These are phyloP conservation scores for Penicillium subrubescens DNA, from an alignment of 495 filamentous ascomycete species.

Conservation along the genomic window DNA sequence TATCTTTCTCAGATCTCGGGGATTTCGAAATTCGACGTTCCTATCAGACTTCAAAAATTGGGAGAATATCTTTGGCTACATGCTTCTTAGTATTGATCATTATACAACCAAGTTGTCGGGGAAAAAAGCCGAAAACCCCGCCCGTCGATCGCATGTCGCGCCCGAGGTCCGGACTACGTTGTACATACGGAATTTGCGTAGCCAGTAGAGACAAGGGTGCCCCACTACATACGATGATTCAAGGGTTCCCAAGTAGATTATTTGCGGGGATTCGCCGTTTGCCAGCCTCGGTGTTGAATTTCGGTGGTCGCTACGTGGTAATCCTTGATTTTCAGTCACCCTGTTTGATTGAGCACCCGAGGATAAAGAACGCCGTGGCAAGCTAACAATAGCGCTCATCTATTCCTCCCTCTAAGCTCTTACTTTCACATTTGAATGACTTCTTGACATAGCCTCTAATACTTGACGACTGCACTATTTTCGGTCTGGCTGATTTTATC, in stretches of 20 bases:
- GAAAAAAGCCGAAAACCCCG: slow-evolving; percentile 1
- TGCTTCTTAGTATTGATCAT: not conserved
- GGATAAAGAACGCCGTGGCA: no score
- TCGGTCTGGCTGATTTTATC: not conserved
- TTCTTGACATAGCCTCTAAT: not conserved
- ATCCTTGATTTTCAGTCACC: no score
- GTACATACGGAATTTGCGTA: not conserved
- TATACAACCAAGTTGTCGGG: not conserved
- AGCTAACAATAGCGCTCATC: no score
- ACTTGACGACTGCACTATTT: not conserved
- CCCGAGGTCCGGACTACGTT: not conserved
- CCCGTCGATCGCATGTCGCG: not conserved
- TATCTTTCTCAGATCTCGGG: not conserved
- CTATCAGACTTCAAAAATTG: no score
- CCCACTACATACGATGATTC: not conserved
- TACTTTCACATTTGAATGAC: no score
- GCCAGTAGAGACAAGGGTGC: not conserved
- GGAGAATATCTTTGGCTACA: no score
- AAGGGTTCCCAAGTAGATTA: not conserved
- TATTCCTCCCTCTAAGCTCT: no score
- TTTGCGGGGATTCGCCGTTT: not conserved
- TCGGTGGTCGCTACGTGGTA: no score
- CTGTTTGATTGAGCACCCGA: no score
- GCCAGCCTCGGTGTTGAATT: not conserved
- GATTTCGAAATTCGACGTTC: not conserved